Conservation (phyloP, 495 filamentous ascomycete genomes). For the Lophium mytilinum region DNA sequence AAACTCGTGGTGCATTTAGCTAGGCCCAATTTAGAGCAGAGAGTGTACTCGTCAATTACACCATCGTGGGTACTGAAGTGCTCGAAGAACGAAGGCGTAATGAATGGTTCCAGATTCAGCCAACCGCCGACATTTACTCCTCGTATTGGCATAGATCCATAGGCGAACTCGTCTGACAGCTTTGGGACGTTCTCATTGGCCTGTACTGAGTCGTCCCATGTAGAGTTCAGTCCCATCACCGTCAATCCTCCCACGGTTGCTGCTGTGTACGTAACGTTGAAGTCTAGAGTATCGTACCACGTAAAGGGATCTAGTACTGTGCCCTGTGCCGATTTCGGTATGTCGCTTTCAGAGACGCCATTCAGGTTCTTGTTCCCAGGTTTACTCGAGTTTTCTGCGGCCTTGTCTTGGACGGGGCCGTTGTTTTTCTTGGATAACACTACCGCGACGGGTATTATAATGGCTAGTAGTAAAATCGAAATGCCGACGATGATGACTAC, state of each 20-base stretch:
- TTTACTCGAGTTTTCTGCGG: constrained; percentile 28
- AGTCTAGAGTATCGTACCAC: constrained; percentile 86
- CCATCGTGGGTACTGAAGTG: constrained; percentile 50
- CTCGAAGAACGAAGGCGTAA: constrained; percentile 83
- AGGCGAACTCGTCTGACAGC: constrained; percentile 65
- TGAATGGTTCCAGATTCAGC: constrained; percentile 91
- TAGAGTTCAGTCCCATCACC: constrained; percentile 79
- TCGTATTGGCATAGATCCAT: constrained; percentile 68
- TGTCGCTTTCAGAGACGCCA: constrained; percentile 49
- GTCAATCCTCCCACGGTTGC: constrained; percentile 75
- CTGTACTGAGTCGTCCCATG: constrained; percentile 74
- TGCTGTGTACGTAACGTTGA: constrained; percentile 90
- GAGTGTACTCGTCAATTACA: constrained; percentile 83
- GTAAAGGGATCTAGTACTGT: constrained; percentile 82
- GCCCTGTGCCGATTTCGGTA: constrained; percentile 61
- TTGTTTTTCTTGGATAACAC: constrained; percentile 60
- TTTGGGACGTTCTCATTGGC: constrained; percentile 75
- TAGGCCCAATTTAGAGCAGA: constrained; percentile 60
- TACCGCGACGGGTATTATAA: constrained; percentile 68
- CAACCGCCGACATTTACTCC: constrained; percentile 94
- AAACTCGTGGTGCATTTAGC: constrained; percentile 51
- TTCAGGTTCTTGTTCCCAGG: constrained; percentile 51
- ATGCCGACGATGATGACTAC: constrained; percentile 47
- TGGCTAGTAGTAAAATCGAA: constrained; percentile 54
- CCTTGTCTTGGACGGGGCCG: constrained; percentile 12